These are phyloP conservation scores for Cryptococcus sp. DNA, from an alignment of 1,284 basidiomycete species.

Conservation along the genomic window DNA sequence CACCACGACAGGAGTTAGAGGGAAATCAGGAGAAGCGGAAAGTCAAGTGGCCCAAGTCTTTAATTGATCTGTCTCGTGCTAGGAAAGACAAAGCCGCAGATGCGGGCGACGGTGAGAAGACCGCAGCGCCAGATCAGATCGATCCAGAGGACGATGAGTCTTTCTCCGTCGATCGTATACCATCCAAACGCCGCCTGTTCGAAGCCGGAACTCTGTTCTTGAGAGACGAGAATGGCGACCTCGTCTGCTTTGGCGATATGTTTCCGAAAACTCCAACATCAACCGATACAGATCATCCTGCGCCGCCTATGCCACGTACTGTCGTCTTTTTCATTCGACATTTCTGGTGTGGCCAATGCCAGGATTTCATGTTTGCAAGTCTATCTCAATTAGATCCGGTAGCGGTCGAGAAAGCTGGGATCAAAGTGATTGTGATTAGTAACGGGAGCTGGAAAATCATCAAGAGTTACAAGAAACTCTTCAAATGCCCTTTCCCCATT, in stretches of 20 bases:
- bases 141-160: not conserved
- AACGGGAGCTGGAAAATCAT: constrained; percentile 46
- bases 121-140: not conserved
- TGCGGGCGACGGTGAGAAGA: not conserved
- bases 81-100: not conserved
- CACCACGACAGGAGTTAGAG: not conserved
- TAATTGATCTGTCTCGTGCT: not conserved
- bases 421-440: constrained; percentile 39
- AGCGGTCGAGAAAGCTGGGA: constrained; percentile 31
- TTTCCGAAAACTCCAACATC: constrained; percentile 17
- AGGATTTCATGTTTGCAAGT: constrained; percentile 43
- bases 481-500: constrained; percentile 45
- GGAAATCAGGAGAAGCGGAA: not conserved
- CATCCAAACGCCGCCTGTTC: constrained; percentile 26
- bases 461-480: constrained; percentile 42
- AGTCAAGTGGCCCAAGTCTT: not conserved
- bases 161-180: constrained; percentile 29
- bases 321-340: constrained; percentile 44
- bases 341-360: constrained; percentile 48
- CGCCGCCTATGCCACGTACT: constrained; percentile 17
- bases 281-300: not conserved
- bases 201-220: constrained; percentile 40
- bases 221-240: constrained; percentile 33
- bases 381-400: constrained; percentile 37
- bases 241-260: constrained; percentile 36